phyloP scores from a whole-genome alignment of 129 eudicot species.

The Chrysanthemum lavandulifolium region DNA sequence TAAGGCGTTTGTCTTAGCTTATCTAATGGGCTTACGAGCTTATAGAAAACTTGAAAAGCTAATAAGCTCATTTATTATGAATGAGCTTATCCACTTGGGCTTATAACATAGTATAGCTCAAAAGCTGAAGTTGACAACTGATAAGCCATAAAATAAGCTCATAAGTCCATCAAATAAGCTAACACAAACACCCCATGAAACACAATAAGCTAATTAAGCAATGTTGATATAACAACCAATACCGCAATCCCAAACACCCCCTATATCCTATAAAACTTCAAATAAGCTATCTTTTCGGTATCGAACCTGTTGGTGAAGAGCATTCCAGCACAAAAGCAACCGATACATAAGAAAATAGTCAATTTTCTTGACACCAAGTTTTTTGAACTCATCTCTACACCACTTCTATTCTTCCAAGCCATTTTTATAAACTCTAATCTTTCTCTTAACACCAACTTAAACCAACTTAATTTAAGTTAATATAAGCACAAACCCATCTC shows the following conservation, averaged over 20 bases:
- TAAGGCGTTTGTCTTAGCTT: too few species aligned
- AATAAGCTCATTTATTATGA: too few species aligned
- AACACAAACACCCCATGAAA: too few species aligned
- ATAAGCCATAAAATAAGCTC: too few species aligned
- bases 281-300: conserved; percentile 3
- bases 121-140: too few species aligned
- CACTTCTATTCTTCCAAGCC: conserved; percentile 76
- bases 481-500: too few species aligned
- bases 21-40: too few species aligned
- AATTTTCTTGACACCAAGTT: conserved; percentile 56
- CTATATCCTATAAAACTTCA: background rate
- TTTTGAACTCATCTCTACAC: conserved; percentile 46
- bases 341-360: conserved; percentile 54
- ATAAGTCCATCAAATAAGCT: too few species aligned
- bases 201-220: background rate
- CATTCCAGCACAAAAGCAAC: conserved; percentile 89
- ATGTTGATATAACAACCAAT: background rate
- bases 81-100: too few species aligned
- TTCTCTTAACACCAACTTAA: conserved; percentile 2
- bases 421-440: conserved; percentile 24
- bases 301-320: conserved; percentile 86
- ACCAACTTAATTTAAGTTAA: conserved; percentile 9
- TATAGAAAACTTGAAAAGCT: too few species aligned
- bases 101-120: too few species aligned
- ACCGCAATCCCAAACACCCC: background rate